Evolutionary conservation across 2,329 filamentous ascomycete genomes (phyloP), one percentile per base, ranked within the genome.

Genomic region (Fusarium neocosmosporiellum): DNA sequence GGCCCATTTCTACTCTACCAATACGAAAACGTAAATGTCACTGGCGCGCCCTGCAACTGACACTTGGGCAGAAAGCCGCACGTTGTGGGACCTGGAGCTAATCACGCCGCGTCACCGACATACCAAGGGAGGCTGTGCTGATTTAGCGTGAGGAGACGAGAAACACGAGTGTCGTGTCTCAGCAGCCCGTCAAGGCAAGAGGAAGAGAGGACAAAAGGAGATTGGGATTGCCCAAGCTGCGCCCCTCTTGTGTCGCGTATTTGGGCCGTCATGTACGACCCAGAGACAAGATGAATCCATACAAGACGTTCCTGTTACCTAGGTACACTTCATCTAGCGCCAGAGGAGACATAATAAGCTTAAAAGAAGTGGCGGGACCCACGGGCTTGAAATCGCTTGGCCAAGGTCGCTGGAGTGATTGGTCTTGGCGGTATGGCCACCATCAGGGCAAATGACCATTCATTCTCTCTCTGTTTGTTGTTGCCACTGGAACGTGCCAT

Each of bases 71-170:
- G 14, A 50, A 29, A 22, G 36, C 11, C 10, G 36, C 22, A 27
- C 43, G 16, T 57, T n/a, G 54, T 58, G 54, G 54, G 54, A 55
- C 50, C 48, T 53, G 57, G 36, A 18, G 24, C 20, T 39, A 59
- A 59, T 59, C 58, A 48, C 43, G 18, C 59, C 59, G 59, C 59
- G 59, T 61, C 59, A 61, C 46, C 34, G 59, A 61, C 41, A 53
- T 27, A 50, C 24, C 29, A 37, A 61, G 41, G 20, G 41, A 61
- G 58, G 58, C 58, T n/a, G 58, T 61, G 58, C 58, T 33, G 18
- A 41, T 11, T 34, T 53, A 53, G 48, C 48, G 48, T 33, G 48
- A 53, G 27, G 48, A 33, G 48, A 29, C 20, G n/a, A 41, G 37
- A 10, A 37, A 41, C 22, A 34, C 20, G 31, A 60, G 46, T 50